Conservation (phyloP, 768 basidiomycete genomes). For the Leccinum subtestaceum region DNA sequence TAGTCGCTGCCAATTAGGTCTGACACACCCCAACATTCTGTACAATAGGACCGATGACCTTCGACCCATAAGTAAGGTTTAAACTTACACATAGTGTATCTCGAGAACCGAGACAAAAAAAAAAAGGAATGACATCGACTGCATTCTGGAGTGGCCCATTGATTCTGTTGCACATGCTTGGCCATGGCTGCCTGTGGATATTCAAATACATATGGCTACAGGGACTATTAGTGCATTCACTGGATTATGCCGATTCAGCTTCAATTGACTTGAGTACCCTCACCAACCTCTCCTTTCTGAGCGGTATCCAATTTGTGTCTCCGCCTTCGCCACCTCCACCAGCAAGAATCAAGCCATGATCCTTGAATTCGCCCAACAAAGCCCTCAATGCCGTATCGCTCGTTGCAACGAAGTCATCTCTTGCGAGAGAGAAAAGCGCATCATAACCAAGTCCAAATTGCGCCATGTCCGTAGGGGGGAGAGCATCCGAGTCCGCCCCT, state of each 20-base stretch:
- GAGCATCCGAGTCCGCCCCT: conserved; percentile 6
- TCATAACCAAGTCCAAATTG: conserved; percentile 63
- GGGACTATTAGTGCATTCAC: neutral
- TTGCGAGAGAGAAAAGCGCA: conserved; percentile 66
- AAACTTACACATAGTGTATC: neutral
- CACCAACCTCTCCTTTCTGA: conserved; percentile 71
- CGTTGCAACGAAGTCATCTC: conserved; percentile 84
- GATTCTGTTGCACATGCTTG: conserved; percentile 11
- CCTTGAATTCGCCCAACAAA: conserved; percentile 85
- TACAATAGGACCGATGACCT: neutral
- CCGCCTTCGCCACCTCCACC: conserved; percentile 44
- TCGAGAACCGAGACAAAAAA: neutral
- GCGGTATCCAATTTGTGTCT: conserved; percentile 81
- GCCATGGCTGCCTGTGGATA: conserved; percentile 13
- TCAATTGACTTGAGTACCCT: conserved; percentile 40
- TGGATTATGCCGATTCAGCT: conserved; percentile 16
- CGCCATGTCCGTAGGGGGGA: conserved; percentile 27
- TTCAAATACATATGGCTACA: neutral
- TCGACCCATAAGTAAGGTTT: neutral
- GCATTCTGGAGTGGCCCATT: neutral
- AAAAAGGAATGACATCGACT: neutral
- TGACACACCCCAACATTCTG: neutral
- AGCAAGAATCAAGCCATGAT: conserved; percentile 78
- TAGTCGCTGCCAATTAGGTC: neutral
- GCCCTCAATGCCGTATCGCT: conserved; percentile 82